Percentiles rank a stretch among this genome's conserved stretches.
These are phyloP conservation scores for Nannizziopsis barbatae DNA, from an alignment of 2,329 filamentous ascomycete genomes.

Conservation along the genomic window DNA sequence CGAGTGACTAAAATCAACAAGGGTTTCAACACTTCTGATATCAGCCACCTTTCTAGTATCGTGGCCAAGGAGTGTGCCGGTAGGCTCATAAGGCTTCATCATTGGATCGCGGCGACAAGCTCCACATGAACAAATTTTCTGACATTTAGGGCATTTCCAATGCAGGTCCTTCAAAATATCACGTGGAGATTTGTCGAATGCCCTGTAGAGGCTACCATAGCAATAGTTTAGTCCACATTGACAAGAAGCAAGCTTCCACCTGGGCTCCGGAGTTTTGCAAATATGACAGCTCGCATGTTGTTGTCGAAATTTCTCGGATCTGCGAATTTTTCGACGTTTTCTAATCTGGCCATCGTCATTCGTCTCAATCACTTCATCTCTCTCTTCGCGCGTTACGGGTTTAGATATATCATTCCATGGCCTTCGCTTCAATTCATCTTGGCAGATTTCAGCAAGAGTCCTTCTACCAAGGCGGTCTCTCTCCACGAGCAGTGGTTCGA, in stretches of 20 bases:
- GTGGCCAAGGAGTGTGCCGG: conserved; percentile 76
- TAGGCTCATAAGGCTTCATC: conserved; percentile 73
- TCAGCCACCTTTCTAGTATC: conserved; percentile 86
- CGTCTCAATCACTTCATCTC: conserved; percentile 32
- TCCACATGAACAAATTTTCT: conserved; percentile 76
- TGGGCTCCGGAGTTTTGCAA: conserved; percentile 66
- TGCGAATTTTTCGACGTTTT: conserved; percentile 50
- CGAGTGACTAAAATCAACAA: conserved; percentile 83
- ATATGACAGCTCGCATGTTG: conserved; percentile 61
- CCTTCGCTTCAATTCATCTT: conserved; percentile 67
- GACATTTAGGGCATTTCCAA: conserved; percentile 85
- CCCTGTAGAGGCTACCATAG: conserved; percentile 83
- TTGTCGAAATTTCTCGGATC: conserved; percentile 39
- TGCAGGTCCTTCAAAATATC: conserved; percentile 64
- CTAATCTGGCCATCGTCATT: conserved; percentile 53
- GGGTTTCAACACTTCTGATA: conserved; percentile 73
- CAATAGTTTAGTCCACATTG: conserved; percentile 71
- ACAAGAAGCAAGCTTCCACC: conserved; percentile 76
- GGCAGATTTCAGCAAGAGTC: conserved; percentile 82
- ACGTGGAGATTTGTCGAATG: conserved; percentile 81
- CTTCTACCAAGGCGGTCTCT: conserved; percentile 58
- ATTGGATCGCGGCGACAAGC: conserved; percentile 57
- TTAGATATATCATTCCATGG: conserved; percentile 76
- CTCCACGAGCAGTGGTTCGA: conserved; percentile 52
- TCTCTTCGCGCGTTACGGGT: conserved; percentile 30